Evolutionary conservation across 1,284 basidiomycete genomes (phyloP), one percentile per base, ranked within the genome.

Genomic region (Inonotus hispidus): DNA sequence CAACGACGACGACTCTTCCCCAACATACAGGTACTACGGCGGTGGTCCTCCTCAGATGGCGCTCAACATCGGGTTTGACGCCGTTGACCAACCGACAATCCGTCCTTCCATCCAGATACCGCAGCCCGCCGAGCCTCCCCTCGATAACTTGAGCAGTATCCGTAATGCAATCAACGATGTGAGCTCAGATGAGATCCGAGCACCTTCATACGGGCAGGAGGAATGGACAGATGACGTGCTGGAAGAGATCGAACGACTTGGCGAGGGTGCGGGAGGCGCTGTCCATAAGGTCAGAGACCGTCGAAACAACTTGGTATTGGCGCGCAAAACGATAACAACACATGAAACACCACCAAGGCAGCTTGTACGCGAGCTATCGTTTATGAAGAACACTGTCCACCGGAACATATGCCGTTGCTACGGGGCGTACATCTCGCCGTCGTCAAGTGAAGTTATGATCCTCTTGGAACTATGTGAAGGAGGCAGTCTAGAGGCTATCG

Each of bases 391-490:
- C 46, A 94, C 91, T 61, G 79, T 85, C 53, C 93, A 97, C 67
- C 78, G 85, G 65, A 95, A 94, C 72, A 97, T 99, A 73, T 89
- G 96, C 59, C 81, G 85, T 60, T 98, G 96, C 77, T 91, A 93
- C 70, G 97, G 96, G 53, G 95, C 95, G 16, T 99, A 96, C 76
- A 90, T 98, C 73, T 90, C 93, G 37, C 92, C 93, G 35, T 92
- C 90, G 46, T 90, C 92, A 55, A 91, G 90, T 65, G 92, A 95
- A 73, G 90, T 99, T 70, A 95, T 94, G 69, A 94, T 99, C 66
- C 80, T 97, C 67, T 97, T 98, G 93, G 97, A 99, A 73, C 90
- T 80, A 68, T 82, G 93, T 74, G 95, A 98, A 71, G 97, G 93
- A 3, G 83, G 86, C 55, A 89, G 87, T 70, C 78, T 99, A 67